These are phyloP conservation scores for Epichloe aotearoae DNA, from an alignment of 2,329 filamentous ascomycete species.

Conservation along the genomic window DNA sequence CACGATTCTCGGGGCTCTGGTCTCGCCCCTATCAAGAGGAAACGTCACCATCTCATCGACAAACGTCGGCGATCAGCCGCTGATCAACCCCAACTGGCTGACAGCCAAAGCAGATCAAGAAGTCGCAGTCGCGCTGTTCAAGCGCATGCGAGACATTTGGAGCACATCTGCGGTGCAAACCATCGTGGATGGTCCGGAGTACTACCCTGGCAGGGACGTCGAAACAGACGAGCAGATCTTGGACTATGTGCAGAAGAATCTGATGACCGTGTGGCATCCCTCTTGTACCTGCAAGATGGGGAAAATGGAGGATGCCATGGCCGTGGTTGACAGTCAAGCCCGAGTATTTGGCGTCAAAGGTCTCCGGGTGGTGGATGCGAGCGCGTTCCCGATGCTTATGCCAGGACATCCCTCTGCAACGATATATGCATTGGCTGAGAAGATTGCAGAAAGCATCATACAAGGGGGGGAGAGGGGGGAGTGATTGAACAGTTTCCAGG, in stretches of 20 bases:
- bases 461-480: not conserved
- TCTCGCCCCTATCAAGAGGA: slow-evolving; percentile 22
- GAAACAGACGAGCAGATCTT: slow-evolving; percentile 30
- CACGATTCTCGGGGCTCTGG: no score
- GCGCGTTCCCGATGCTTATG: slow-evolving; percentile 25
- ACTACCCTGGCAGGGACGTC: slow-evolving; percentile 23
- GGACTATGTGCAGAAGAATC: slow-evolving; percentile 13
- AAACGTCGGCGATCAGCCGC: slow-evolving; percentile 20
- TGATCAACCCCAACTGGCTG: slow-evolving; percentile 34
- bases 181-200: slow-evolving; percentile 21
- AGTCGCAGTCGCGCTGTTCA: slow-evolving; percentile 28
- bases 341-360: no score
- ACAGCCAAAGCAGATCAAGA: slow-evolving; percentile 27
- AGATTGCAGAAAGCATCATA: slow-evolving; percentile 12
- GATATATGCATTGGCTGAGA: slow-evolving; percentile 15
- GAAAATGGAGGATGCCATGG: slow-evolving; percentile 31
- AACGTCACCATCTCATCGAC: slow-evolving; percentile 25
- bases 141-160: slow-evolving; percentile 25
- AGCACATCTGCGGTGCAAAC: slow-evolving; percentile 14
- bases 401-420: slow-evolving; percentile 11
- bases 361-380: slow-evolving; percentile 19
- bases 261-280: slow-evolving; percentile 14
- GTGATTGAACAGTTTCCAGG: not conserved
- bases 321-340: slow-evolving; percentile 36
- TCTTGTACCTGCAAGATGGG: slow-evolving; percentile 22